Evolutionary conservation across 1,139 yeast genomes (phyloP).

Genomic region (Kluyveromyces sp.): DNA sequence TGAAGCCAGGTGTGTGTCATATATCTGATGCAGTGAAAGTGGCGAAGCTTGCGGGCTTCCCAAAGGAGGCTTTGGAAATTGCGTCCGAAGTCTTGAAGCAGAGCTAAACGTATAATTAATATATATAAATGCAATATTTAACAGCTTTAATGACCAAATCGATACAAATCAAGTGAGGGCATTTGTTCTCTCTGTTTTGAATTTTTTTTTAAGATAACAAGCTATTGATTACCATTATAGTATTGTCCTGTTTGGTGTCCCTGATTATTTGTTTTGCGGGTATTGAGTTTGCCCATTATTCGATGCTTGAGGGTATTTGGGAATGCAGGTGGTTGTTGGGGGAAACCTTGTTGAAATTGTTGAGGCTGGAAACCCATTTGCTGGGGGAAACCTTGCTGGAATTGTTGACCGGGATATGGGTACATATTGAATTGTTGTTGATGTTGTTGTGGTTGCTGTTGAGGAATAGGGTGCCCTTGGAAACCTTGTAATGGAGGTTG

Average conservation of each 20-base stretch:
- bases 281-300: too few species aligned
- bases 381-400: slow-evolving; percentile 2
- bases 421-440: too few species aligned
- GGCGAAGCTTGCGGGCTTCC: slow-evolving; percentile 81
- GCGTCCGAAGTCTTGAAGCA: slow-evolving; percentile 33
- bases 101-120: background rate
- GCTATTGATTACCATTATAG: too few species aligned
- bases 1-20: slow-evolving; percentile 64
- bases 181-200: too few species aligned
- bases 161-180: too few species aligned
- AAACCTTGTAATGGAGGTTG: slow-evolving; percentile 2
- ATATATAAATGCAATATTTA: background rate
- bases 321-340: background rate
- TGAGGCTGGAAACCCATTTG: slow-evolving; percentile 7
- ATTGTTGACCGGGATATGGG: background rate
- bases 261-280: too few species aligned
- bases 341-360: slow-evolving; percentile 5
- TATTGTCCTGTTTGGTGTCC: too few species aligned
- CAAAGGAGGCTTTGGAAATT: slow-evolving; percentile 45
- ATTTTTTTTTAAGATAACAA: too few species aligned
- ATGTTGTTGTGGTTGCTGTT: too few species aligned
- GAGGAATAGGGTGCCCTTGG: too few species aligned
- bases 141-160: too few species aligned
- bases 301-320: background rate
- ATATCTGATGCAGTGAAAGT: slow-evolving; percentile 81